Evolutionary conservation across 345 rosid species (phyloP), one percentile per base, ranked within the genome.

Genomic region (Populus ilicifolia): DNA sequence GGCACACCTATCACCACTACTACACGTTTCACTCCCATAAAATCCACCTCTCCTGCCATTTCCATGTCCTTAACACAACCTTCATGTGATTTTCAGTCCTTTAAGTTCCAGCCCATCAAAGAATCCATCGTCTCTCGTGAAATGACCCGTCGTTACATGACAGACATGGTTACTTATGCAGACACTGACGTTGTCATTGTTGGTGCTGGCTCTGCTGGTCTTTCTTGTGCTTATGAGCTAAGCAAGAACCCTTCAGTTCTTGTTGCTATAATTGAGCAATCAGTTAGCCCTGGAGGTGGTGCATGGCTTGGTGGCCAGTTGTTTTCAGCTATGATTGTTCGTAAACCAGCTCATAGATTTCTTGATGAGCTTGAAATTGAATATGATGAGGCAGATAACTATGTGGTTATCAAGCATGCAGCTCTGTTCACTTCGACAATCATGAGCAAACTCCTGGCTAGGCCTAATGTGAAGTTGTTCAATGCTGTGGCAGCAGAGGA

Each of bases 401-500:
- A 89, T 76, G 98, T 89, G 5, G 96, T 91, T 63, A 83, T 94
- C 86, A 94, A 88, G 83, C 96, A 94, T 71, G 97, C 97, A 0
- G 97, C 98, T 13, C 80, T 92, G 25, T 92, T 94, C 87, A 92
- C 98, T 52, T 92, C 96, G 8, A 94, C 97, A 74, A 92, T 94
- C 89, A 91, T 91, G 97, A 94, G 97, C 97, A 92, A 92, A 87
- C 92, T 94, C 38, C 77, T 94, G 79, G 96, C 97, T 3, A 86
- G 97, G 76, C 97, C 98, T 25, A 94, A 94, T 56, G 97, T 91
- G 73, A 94, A 92, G 89, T 97, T 92, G 66, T 94, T 94, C 88
- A 94, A 92, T 75, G 97, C 98, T 0, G 98, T 94, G 54, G 98
- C 97, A 0, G 96, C 88, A 2, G 97, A 94, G 89, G 98, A 94